Evolutionary conservation across 1,284 basidiomycete genomes (phyloP).

Genomic region (Microbotryomycetes sp.): DNA sequence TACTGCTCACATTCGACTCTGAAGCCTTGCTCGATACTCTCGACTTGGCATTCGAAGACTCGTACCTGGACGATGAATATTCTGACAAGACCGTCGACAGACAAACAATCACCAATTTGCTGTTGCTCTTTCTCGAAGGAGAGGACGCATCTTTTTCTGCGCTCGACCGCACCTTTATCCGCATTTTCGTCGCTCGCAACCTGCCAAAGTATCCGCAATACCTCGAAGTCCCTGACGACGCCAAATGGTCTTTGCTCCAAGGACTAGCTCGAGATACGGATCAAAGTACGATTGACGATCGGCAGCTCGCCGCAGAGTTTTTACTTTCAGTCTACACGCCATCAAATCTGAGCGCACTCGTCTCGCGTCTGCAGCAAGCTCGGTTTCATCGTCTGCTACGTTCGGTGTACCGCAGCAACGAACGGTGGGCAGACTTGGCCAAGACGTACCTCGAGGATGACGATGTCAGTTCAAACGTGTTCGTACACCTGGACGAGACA

Average conservation of each 20-base stretch:
- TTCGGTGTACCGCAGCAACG: constrained; percentile 65
- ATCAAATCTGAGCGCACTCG: constrained; percentile 60
- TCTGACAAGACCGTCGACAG: constrained; percentile 50
- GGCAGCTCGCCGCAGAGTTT: constrained; percentile 90
- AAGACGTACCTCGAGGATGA: constrained; percentile 69
- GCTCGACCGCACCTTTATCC: constrained; percentile 68
- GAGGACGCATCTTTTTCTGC: constrained; percentile 45
- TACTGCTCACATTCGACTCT: constrained; percentile 80
- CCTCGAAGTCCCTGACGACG: constrained; percentile 60
- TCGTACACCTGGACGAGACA: constrained; percentile 40
- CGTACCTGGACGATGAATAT: constrained; percentile 72
- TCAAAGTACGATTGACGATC: constrained; percentile 72
- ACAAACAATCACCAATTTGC: constrained; percentile 72
- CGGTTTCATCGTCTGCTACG: constrained; percentile 87
- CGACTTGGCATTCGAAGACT: constrained; percentile 90
- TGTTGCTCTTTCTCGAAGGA: constrained; percentile 48
- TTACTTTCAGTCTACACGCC: constrained; percentile 89
- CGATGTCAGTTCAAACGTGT: constrained; percentile 56
- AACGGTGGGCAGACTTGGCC: constrained; percentile 66
- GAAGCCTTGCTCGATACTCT: constrained; percentile 91
- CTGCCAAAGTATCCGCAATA: constrained; percentile 94
- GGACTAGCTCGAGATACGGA: constrained; percentile 68
- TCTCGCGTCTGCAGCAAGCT: constrained; percentile 66
- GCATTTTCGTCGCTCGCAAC: constrained; percentile 95
- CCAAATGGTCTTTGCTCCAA: constrained; percentile 67